Evolutionary conservation across 106 monocot genomes (phyloP).

Genomic region (Apostasia shenzhenica): DNA sequence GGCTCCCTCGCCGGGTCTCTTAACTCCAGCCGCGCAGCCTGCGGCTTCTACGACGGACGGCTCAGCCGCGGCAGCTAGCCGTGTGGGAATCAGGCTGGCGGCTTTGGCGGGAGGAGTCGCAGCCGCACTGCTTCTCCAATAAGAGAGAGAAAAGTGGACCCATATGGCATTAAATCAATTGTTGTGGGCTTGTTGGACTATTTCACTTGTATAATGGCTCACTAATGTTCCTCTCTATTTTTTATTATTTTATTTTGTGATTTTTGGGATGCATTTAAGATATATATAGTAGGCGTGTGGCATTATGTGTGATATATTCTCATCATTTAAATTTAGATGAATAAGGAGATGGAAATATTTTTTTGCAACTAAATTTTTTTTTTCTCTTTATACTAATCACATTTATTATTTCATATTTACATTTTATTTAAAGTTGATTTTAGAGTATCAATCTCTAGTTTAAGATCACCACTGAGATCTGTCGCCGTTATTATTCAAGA

Average conservation of each 20-base stretch:
- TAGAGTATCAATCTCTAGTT: no score
- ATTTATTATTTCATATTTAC: no score
- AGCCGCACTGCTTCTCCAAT: background rate
- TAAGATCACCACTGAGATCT: no score
- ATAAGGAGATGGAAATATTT: background rate
- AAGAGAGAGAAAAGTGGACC: background rate
- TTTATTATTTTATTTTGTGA: background rate
- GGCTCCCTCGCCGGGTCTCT: no score
- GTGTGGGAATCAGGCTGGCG: background rate
- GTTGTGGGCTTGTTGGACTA: background rate
- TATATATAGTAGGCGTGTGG: background rate
- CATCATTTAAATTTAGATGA: background rate
- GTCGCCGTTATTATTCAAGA: no score
- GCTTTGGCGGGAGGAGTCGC: background rate
- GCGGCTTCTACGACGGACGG: background rate
- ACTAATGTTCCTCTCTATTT: background rate
- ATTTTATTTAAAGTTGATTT: no score
- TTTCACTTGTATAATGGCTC: background rate
- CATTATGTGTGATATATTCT: background rate
- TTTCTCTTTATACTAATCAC: no score
- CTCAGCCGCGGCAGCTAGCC: background rate
- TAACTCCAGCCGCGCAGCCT: background rate
- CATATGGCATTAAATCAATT: background rate
- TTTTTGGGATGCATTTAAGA: background rate
- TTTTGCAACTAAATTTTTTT: no score